phyloP scores from a whole-genome alignment of 2,329 filamentous ascomycete species.

The Bipolaris gigantea region DNA sequence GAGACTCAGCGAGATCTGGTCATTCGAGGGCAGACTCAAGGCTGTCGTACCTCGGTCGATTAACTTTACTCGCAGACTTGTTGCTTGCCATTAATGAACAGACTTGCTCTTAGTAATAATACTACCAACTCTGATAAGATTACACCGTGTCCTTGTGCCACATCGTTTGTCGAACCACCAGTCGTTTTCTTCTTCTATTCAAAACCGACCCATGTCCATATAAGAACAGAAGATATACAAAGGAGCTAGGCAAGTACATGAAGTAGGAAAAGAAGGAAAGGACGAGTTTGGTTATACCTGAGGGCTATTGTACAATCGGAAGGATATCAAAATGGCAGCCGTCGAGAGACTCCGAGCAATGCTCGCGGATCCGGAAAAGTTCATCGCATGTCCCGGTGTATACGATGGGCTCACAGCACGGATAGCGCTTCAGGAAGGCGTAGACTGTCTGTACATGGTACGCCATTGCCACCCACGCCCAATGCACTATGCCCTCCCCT shows the following conservation, averaged over 20 bases:
- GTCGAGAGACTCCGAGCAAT: constrained; percentile 38
- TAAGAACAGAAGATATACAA: neutral
- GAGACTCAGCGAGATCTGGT: constrained; percentile 5
- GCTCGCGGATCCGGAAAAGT: constrained; percentile 36
- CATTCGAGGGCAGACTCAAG: neutral
- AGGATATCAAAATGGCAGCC: constrained; percentile 21
- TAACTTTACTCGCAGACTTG: neutral
- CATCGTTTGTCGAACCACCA: neutral
- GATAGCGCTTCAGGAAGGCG: constrained; percentile 64
- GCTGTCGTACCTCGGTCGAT: neutral
- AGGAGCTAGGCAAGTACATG: neutral
- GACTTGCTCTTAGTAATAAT: neutral
- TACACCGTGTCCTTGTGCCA: neutral
- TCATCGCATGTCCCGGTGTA: constrained; percentile 64
- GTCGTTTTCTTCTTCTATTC: neutral
- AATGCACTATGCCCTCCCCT: neutral
- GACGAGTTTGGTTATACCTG: constrained; percentile 12
- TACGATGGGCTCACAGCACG: constrained; percentile 69
- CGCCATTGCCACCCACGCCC: constrained; percentile 10
- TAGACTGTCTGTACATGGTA: constrained; percentile 70
- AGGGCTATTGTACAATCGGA: constrained; percentile 6
- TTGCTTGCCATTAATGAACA: neutral
- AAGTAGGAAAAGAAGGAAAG: neutral
- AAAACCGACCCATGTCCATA: neutral
- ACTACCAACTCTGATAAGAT: no score